Evolutionary conservation across 2,329 filamentous ascomycete species (phyloP).

Genomic region (Ambrosiella xylebori): DNA sequence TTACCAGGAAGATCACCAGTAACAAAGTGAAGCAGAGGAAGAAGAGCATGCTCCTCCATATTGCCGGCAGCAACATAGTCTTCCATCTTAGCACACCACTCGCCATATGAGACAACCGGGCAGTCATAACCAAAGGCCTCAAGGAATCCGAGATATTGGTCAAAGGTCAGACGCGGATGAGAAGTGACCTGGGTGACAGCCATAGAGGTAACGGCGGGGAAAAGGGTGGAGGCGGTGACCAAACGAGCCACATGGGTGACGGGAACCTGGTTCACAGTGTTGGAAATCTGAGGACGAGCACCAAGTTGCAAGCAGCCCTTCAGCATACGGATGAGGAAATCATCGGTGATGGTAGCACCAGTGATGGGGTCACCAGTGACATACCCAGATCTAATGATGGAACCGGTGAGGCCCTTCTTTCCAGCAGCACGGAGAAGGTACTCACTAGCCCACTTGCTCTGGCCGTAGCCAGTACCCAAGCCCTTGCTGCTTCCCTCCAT

Average conservation of each 20-base stretch:
- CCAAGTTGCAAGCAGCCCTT: slow-evolving; percentile 76
- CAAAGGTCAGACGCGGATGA: slow-evolving; percentile 62
- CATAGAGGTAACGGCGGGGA: slow-evolving; percentile 29
- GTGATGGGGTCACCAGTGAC: slow-evolving; percentile 55
- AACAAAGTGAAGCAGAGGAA: slow-evolving; percentile 59
- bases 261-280: slow-evolving; percentile 79
- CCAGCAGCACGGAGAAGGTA: slow-evolving; percentile 63
- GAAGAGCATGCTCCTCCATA: slow-evolving; percentile 19
- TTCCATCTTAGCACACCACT: slow-evolving; percentile 42
- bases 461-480: slow-evolving; percentile 75
- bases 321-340: slow-evolving; percentile 72
- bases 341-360: slow-evolving; percentile 65
- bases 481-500: slow-evolving; percentile 59
- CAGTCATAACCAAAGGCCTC: slow-evolving; percentile 56
- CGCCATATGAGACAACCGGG: slow-evolving; percentile 47
- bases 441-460: slow-evolving; percentile 70
- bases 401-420: slow-evolving; percentile 53
- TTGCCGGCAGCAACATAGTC: slow-evolving; percentile 17
- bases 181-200: slow-evolving; percentile 60
- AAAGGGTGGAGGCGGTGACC: slow-evolving; percentile 55
- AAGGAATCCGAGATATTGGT: slow-evolving; percentile 55
- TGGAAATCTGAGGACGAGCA: slow-evolving; percentile 57
- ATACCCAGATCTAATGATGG: slow-evolving; percentile 71
- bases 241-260: slow-evolving; percentile 71
- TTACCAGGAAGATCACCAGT: slow-evolving; percentile 48